Evolutionary conservation across 441 rosid genomes (phyloP), one percentile per base, ranked within the genome.

Genomic region (Melastoma candidum): DNA sequence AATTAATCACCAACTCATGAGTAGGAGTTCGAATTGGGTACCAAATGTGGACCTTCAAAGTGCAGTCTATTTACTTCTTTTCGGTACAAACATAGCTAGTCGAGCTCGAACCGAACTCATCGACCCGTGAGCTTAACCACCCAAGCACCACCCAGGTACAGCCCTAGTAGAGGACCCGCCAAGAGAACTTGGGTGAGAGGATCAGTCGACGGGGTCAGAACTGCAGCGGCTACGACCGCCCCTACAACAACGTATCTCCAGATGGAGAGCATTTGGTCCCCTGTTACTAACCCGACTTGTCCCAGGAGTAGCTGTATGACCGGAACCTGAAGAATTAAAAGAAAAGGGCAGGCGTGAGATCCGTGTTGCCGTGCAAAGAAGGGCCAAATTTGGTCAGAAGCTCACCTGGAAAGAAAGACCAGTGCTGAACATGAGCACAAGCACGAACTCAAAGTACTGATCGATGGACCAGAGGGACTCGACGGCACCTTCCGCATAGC

Each of bases 241-340:
- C 98, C 98, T 6, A 88, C 96, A 47, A 92, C 89, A 47, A 92
- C 97, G 32, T 92, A 88, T 74, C 92, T 77, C 98, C 98, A 92
- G 26, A 92, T 77, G 6, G 98, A 92, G 44, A 92, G 82, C 98
- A 92, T 92, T 64, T 84, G 94, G 66, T 87, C 94, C 56, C 96
- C 90, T 0, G 95, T 61, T 8, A 92, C 98, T 41, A 87, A 63
- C 44, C 95, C 96, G 2, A 84, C 78, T 77, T 87, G 95, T 60
- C 97, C 96, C 26, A 92, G 78, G 53, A 92, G 87, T 63, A 92
- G 46, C 67, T 92, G 97, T 71, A 92, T 85, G 9, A 92, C 98
- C 12, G 98, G 98, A 71, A 92, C 97, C 98, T 85, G 87, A n/a
- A 47, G 1, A 49, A 29, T 7, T 36, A 44, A 59, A 24, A 26